Evolutionary conservation across 148 eudicot species (phyloP).

Genomic region (Rhododendron ferrugineum): DNA sequence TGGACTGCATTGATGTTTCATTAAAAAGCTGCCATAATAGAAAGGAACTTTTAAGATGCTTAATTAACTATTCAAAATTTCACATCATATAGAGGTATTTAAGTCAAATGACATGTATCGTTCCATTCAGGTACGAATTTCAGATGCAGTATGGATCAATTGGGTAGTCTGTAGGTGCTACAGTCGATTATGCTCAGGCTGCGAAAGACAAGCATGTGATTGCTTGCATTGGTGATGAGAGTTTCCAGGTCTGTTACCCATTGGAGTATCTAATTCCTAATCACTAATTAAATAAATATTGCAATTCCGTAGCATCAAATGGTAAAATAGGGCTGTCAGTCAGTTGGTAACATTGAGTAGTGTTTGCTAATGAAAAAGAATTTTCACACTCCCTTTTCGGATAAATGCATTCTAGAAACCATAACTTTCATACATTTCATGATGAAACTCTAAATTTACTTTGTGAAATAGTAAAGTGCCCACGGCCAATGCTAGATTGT

Average conservation of each 20-base stretch:
- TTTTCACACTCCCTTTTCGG: too few species aligned
- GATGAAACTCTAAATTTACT: neutral
- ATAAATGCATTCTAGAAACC: neutral
- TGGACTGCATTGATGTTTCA: neutral
- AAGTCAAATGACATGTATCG: neutral
- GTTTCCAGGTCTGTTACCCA: slow-evolving; percentile 56
- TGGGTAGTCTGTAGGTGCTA: slow-evolving; percentile 82
- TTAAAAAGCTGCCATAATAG: neutral
- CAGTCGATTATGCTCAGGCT: slow-evolving; percentile 77
- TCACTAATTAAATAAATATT: neutral
- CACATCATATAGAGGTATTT: neutral
- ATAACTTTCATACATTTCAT: neutral
- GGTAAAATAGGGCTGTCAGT: neutral
- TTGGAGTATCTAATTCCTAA: neutral
- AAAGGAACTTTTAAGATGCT: neutral
- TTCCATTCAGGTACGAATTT: slow-evolving; percentile 52
- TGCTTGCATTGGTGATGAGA: slow-evolving; percentile 77
- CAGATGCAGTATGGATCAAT: slow-evolving; percentile 87
- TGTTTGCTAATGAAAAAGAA: too few species aligned
- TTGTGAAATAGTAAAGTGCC: neutral
- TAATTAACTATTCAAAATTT: neutral
- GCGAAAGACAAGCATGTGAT: slow-evolving; percentile 63
- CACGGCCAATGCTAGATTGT: neutral
- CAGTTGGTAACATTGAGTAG: neutral
- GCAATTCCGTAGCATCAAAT: neutral